Evolutionary conservation across 345 rosid genomes (phyloP).

Genomic region (Salix dunnii): DNA sequence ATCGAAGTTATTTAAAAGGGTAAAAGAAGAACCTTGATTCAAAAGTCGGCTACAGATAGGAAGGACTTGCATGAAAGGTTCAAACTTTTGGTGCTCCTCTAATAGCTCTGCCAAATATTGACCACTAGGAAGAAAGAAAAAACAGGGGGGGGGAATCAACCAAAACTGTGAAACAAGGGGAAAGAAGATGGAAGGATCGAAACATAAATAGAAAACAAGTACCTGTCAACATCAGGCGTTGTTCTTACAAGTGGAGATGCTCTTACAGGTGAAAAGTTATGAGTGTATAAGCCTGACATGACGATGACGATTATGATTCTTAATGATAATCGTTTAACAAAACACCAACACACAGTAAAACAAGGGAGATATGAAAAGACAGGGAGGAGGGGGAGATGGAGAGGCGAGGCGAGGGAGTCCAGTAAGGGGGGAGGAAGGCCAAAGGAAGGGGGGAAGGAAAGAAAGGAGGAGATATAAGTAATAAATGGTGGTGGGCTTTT

Average conservation of each 20-base stretch:
- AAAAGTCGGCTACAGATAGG: constrained; percentile 82
- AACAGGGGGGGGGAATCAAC: neutral
- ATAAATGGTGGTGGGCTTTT: constrained; percentile 11
- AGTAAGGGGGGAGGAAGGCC: neutral
- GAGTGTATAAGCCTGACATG: constrained; percentile 17
- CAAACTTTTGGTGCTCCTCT: constrained; percentile 90
- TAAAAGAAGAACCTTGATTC: constrained; percentile 65
- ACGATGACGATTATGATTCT: neutral
- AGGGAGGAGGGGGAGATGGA: neutral
- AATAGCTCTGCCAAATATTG: constrained; percentile 78
- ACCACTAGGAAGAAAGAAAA: constrained; percentile 30
- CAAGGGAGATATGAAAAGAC: neutral
- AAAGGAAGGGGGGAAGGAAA: neutral
- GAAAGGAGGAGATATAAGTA: neutral
- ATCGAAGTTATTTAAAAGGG: neutral
- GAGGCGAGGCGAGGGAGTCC: neutral
- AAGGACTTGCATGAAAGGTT: constrained; percentile 85
- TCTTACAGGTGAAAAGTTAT: constrained; percentile 13
- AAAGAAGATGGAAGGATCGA: neutral
- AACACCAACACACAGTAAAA: neutral
- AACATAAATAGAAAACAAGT: neutral
- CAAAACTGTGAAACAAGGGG: neutral
- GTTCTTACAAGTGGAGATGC: constrained; percentile 12
- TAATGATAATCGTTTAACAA: neutral
- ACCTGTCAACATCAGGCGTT: constrained; percentile 16